A percentile compares a stretch with the other conserved stretches of the same genome.
phyloP scores from a whole-genome alignment of 2,329 filamentous ascomycete species.

The Arthroderma sp. region DNA sequence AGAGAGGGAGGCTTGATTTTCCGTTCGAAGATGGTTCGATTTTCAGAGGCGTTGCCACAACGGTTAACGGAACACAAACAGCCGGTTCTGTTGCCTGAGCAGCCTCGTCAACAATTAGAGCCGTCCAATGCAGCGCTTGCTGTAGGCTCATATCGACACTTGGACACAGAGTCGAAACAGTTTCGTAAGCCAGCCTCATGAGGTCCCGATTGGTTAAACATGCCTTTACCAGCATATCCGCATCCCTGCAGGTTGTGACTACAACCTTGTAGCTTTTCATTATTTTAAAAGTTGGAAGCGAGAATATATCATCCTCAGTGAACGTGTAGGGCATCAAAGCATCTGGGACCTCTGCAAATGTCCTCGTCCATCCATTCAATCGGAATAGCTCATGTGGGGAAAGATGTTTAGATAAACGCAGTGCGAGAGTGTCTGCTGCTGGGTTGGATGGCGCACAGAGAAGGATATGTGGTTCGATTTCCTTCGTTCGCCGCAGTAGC shows the following conservation, averaged over 20 bases:
- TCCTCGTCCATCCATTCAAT: slow-evolving; percentile 28
- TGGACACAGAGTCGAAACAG: slow-evolving; percentile 21
- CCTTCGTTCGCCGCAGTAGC: slow-evolving; percentile 10
- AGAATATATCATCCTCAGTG: slow-evolving; percentile 29
- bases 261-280: slow-evolving; percentile 31
- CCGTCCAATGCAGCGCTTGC: slow-evolving; percentile 29
- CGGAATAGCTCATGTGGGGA: slow-evolving; percentile 27
- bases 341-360: slow-evolving; percentile 31
- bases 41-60: slow-evolving; percentile 25
- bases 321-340: slow-evolving; percentile 27
- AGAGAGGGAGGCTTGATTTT: slow-evolving; percentile 18
- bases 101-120: slow-evolving; percentile 34
- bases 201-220: slow-evolving; percentile 32
- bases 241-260: slow-evolving; percentile 31
- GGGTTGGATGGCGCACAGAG: slow-evolving; percentile 35
- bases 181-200: slow-evolving; percentile 22
- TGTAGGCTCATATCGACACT: slow-evolving; percentile 5
- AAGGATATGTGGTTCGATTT: slow-evolving; percentile 23
- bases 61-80: slow-evolving; percentile 27
- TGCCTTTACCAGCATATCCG: slow-evolving; percentile 30
- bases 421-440: slow-evolving; percentile 32
- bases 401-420: slow-evolving; percentile 26
- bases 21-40: slow-evolving; percentile 4
- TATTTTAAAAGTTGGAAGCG: slow-evolving; percentile 25
- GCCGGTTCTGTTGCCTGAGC: slow-evolving; percentile 35